Evolutionary conservation across 83 land plant genomes (phyloP), one percentile per base, ranked within the genome.

Genomic region (Diphasiastrum complanatum): DNA sequence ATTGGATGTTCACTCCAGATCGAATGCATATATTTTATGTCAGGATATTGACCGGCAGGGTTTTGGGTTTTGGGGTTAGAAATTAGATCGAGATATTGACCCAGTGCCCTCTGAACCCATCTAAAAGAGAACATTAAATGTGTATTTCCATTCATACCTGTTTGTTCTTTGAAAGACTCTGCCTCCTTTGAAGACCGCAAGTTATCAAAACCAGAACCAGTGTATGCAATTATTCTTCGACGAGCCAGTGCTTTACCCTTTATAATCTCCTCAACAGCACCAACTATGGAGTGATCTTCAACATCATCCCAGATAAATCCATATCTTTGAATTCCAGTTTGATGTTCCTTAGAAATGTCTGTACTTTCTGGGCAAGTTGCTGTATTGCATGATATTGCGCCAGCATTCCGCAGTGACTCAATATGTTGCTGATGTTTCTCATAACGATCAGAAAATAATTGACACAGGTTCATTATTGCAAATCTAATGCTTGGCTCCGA

Each of bases 211-310:
- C n/a, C n/a, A n/a, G n/a, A n/a, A n/a, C n/a, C n/a, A n/a, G n/a
- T n/a, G n/a, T n/a, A n/a, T n/a, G n/a, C n/a, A n/a, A n/a, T n/a
- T n/a, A n/a, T n/a, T n/a, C n/a, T 54, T 33, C 71, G 41, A 58
- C 82, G 91, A 23, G 73, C 70, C 32, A 74, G 67, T 47, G 41
- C 63, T 45, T 79, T 87, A 64, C 61, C 74, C 22, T 57, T 65
- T 51, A 95, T 69, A 33, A 81, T 83, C 63, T 86, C 85, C 48
- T 95, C 75, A 38, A 95, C 41, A 16, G 99, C 97, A 38, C 45
- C 52, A 45, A 69, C 69, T 27, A 89, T 67, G 12, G 65, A 41
- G 19, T 74, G 61, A 33, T 86, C 85, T 23, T 86, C 85, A 80
- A 84, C 80, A 71, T 91, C 72, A 77, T 86, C 99, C 99, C 97